Percentiles rank a stretch among this genome's conserved stretches.
Conservation (phyloP, 768 basidiomycete genomes). For the Dioszegia hungarica region DNA sequence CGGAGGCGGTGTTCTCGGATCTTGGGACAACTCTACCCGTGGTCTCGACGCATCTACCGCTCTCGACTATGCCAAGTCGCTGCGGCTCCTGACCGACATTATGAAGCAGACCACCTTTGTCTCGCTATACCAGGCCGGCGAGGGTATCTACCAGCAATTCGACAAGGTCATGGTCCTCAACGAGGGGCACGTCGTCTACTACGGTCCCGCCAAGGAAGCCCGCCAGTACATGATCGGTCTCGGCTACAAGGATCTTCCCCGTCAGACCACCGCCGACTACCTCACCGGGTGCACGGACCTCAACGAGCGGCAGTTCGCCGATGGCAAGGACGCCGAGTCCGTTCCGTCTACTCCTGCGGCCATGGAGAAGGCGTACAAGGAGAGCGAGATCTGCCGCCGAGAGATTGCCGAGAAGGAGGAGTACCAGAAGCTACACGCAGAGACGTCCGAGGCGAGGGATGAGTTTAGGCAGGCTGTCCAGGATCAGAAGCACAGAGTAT, state of each 20-base stretch:
- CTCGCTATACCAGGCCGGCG: conserved; percentile 80
- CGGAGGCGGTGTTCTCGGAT: conserved; percentile 43
- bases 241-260: conserved; percentile 64
- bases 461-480: conserved; percentile 74
- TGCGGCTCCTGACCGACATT: conserved; percentile 73
- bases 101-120: conserved; percentile 58
- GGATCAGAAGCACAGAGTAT: conserved; percentile 62
- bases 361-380: conserved; percentile 62
- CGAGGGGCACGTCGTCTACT: conserved; percentile 70
- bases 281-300: conserved; percentile 57
- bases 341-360: conserved; percentile 66
- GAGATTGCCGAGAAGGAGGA: conserved; percentile 55
- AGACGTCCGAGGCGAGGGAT: conserved; percentile 55
- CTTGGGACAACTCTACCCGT: conserved; percentile 53
- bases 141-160: conserved; percentile 58
- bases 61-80: conserved; percentile 72
- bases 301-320: conserved; percentile 63
- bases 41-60: conserved; percentile 68
- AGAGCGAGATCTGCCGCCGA: conserved; percentile 53
- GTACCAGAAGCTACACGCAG: conserved; percentile 65
- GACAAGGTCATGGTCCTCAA: conserved; percentile 80
- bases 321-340: conserved; percentile 57
- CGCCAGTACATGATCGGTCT: conserved; percentile 69
- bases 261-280: conserved; percentile 82
- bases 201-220: conserved; percentile 63